Conservation (phyloP, 768 basidiomycete species). For the Tylopilus vinaceipallidus region DNA sequence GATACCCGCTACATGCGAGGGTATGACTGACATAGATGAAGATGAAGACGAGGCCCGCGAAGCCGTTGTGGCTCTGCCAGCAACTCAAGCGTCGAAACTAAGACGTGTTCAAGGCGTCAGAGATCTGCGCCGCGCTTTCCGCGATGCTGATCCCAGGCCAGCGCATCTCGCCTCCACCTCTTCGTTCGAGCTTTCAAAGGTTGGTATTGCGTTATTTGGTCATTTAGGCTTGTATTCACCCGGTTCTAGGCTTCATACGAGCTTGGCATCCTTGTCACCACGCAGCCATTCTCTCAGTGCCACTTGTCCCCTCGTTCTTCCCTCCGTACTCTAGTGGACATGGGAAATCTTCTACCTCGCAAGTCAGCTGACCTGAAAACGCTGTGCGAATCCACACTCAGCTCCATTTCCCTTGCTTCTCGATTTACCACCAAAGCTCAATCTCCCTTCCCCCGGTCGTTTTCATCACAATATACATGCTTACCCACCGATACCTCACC, state of each 20-base stretch:
- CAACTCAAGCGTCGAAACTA: constrained; percentile 11
- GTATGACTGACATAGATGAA: background rate
- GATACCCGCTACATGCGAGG: constrained; percentile 28
- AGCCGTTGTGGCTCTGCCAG: background rate
- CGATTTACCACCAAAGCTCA: constrained; percentile 10
- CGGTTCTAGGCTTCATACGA: constrained; percentile 19
- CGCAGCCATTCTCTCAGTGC: constrained; percentile 5
- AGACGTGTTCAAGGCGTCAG: constrained; percentile 23
- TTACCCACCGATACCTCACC: constrained; percentile 8
- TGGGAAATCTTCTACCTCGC: background rate
- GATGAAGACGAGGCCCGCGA: constrained; percentile 3
- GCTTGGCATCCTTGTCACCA: constrained; percentile 14
- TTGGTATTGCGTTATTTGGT: constrained; percentile 2
- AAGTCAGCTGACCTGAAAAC: constrained; percentile 19
- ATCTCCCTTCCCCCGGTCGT: constrained; percentile 3
- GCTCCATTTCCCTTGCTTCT: constrained; percentile 22
- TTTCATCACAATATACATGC: constrained; percentile 1
- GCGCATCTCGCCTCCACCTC: constrained; percentile 7
- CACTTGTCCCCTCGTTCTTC: constrained; percentile 21
- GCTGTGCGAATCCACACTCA: constrained; percentile 16
- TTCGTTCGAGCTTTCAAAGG: constrained; percentile 15
- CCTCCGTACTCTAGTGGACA: constrained; percentile 24
- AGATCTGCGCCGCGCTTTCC: constrained; percentile 28
- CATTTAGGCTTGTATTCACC: background rate
- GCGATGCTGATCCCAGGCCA: constrained; percentile 7